Evolutionary conservation across 495 filamentous ascomycete species (phyloP), one percentile per base, ranked within the genome.

Genomic region (Haplographium delicatum): DNA sequence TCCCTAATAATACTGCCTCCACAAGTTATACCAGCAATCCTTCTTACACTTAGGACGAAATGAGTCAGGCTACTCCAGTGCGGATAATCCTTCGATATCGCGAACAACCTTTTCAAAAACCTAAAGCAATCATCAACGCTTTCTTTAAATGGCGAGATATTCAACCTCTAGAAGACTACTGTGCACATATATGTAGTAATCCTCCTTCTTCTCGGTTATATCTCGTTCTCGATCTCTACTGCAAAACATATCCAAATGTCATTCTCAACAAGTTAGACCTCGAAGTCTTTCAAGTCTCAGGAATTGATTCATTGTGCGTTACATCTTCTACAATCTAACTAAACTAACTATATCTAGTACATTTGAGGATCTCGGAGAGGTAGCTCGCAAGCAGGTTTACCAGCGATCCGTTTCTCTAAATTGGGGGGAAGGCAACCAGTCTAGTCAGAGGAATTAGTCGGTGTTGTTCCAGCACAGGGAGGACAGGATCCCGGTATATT

Each of bases 11-110:
- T 42, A 48, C 45, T 34, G 35, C 37, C 47, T 50, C 47, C 37
- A 50, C 39, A 52, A 44, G 30, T 35, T 52, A 45, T 45, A 52
- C 49, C 27, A 45, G 49, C 41, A 45, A 52, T 52, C 30, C 40
- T 52, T 45, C 19, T 45, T 45, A 38, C 49, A 45, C 25, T 35
- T 52, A 45, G 49, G 40, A 52, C 49, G 33, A 43, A 52, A 52
- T 52, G 49, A 52, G 49, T 52, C 49, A 52, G 49, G 40, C 49
- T 52, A 37, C 49, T 52, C 49, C 49, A 27, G 22, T 44, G 40
- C 49, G 42, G 41, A 52, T 52, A 52, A 52, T 52, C 49, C 40
- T 52, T 45, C 49, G 41, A 52, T 52, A 52, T 45, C 49, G 49
- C 49, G 49, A 52, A 44, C 49, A 41, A 44, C 39, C 49, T 37